Evolutionary conservation across 2,329 filamentous ascomycete genomes (phyloP).

Genomic region (Ciborinia camelliae): DNA sequence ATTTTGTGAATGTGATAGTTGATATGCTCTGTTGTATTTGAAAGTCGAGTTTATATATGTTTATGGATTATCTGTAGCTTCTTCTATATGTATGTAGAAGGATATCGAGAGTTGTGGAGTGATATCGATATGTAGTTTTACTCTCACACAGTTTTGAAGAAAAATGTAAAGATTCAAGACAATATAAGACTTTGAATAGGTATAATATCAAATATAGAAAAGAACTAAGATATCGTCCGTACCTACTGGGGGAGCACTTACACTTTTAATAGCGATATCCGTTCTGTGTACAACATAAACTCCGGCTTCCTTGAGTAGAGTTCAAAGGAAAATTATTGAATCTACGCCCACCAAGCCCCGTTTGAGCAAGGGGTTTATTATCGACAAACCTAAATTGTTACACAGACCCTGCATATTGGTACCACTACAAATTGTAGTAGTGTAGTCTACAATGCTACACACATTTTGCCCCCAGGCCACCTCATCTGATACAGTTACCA

Average conservation of each 20-base stretch:
- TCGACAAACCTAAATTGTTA: constrained; percentile 10
- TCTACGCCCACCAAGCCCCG: constrained; percentile 12
- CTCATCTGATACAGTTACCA: constrained; percentile 28
- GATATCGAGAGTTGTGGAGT: not conserved
- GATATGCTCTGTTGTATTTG: not conserved
- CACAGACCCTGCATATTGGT: constrained; percentile 18
- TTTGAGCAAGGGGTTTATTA: constrained; percentile 4
- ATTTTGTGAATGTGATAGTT: not conserved
- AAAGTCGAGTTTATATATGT: not conserved
- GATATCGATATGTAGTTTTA: not conserved
- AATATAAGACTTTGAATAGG: not conserved
- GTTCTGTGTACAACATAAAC: constrained; percentile 8
- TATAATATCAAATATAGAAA: not conserved
- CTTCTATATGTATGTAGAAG: not conserved
- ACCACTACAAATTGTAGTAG: constrained; percentile 1
- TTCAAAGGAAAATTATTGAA: not conserved
- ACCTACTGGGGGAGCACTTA: not conserved
- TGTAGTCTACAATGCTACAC: too few relatives aligned
- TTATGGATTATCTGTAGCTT: not conserved
- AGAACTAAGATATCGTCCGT: not conserved
- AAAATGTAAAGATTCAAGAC: not conserved
- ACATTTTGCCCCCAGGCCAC: constrained; percentile 14
- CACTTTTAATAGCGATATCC: constrained; percentile 9
- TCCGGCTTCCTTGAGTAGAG: not conserved
- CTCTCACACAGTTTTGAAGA: not conserved